Evolutionary conservation across 106 monocot genomes (phyloP), one percentile per base, ranked within the genome.

Genomic region (Allium cepa): DNA sequence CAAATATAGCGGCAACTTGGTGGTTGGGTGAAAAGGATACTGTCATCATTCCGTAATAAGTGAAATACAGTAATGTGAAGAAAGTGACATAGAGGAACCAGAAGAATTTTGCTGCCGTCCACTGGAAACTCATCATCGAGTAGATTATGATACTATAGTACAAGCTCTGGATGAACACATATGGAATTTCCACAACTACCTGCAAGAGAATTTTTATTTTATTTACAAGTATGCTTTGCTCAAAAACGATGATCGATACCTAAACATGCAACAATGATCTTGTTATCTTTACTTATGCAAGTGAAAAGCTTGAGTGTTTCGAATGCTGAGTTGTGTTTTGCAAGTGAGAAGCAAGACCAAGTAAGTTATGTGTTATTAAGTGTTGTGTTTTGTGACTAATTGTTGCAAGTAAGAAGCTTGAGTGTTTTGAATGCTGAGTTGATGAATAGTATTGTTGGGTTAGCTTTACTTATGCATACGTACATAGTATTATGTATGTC

Each of bases 21-120:
- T 83, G 85, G 69, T 85, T 88, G n/a, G 92, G 92, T n/a, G 88
- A 79, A 49, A 92, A 67, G 0, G 88, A 76, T 27, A 88, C 79
- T 3, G 92, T 63, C 92, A 92, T 88, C 92, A 92, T 92, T n/a
- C 88, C 88, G 46, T 88, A 92, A 75, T 80, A 92, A 0, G 92
- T 92, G 85, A 85, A 92, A 67, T 85, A 85, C 4, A 92, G 71
- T 72, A 88, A 88, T 47, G 88, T 71, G 75, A 83, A 85, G 83
- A 83, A 83, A 9, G 72, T 69, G 26, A 88, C 53, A 73, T 78
- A 92, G 76, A 83, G 81, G 74, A 85, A 92, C 92, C 92, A 92
- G 14, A 71, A 50, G 59, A 92, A 92, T 69, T 92, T 92, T 46
- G 69, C 70, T 11, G 76, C 85, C 17, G 82, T 85, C 92, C 87